phyloP scores from a whole-genome alignment of 2,329 filamentous ascomycete species.

The Chaetomiaceae sp. region DNA sequence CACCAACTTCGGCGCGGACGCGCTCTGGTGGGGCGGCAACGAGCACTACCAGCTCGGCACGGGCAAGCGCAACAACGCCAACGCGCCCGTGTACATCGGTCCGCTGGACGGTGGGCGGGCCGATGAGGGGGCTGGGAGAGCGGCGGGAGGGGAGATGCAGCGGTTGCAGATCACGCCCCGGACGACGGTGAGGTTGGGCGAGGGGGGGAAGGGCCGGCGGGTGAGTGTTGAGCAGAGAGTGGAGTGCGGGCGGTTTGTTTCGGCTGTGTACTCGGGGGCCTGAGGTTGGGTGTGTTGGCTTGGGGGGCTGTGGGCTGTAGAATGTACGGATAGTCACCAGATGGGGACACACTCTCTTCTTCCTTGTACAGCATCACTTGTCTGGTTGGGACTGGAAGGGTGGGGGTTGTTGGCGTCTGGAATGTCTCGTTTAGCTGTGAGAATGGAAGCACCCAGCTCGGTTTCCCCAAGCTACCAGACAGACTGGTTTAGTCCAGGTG shows the following conservation, averaged over 20 bases:
- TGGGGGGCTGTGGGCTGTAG: too few relatives aligned
- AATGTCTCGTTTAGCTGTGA: too few relatives aligned
- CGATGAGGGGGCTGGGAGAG: slow-evolving; percentile 54
- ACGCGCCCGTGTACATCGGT: slow-evolving; percentile 69
- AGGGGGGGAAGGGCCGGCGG: slow-evolving; percentile 55
- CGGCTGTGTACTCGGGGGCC: slow-evolving; percentile 68
- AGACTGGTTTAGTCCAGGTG: too few relatives aligned
- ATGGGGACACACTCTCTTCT: too few relatives aligned
- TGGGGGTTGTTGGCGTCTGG: slow-evolving; percentile 5
- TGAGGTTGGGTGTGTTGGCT: too few relatives aligned
- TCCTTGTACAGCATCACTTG: too few relatives aligned
- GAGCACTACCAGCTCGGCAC: slow-evolving; percentile 91
- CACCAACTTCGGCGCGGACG: slow-evolving; percentile 82
- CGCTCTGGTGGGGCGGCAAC: slow-evolving; percentile 91
- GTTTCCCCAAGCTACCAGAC: neutral
- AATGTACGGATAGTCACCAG: too few relatives aligned
- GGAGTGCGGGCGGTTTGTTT: slow-evolving; percentile 77
- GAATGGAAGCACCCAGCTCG: neutral
- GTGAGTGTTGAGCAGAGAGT: slow-evolving; percentile 78
- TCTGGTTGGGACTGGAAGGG: neutral
- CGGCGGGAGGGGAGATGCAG: slow-evolving; percentile 59
- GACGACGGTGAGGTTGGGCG: slow-evolving; percentile 60
- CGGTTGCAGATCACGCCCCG: slow-evolving; percentile 75
- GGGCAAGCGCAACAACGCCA: slow-evolving; percentile 76
- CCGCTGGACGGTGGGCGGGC: slow-evolving; percentile 58